Evolutionary conservation across 345 rosid species (phyloP).

Genomic region (Ailanthus altissimus): DNA sequence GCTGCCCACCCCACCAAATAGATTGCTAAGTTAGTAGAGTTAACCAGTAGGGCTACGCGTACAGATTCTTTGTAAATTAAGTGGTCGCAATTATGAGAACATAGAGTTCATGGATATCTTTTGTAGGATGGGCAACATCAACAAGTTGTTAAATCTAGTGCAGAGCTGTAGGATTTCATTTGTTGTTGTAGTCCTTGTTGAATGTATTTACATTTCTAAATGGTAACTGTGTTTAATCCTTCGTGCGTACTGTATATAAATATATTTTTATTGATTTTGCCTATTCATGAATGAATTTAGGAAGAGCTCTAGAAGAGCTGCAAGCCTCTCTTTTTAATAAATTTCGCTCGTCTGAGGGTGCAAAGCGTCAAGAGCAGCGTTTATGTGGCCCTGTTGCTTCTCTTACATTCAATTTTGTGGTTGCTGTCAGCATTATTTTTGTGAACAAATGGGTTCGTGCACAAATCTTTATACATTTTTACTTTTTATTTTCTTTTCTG

Average conservation of each 20-base stretch:
- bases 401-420: constrained; percentile 39
- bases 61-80: too few relatives aligned
- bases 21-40: too few relatives aligned
- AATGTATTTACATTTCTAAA: too few relatives aligned
- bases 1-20: too few relatives aligned
- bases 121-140: too few relatives aligned
- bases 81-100: too few relatives aligned
- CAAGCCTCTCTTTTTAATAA: constrained; percentile 43
- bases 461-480: background rate
- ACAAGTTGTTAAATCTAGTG: too few relatives aligned
- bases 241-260: too few relatives aligned
- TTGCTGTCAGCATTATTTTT: constrained; percentile 40
- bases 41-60: too few relatives aligned
- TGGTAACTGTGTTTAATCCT: too few relatives aligned
- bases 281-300: constrained; percentile 24
- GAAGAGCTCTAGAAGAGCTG: constrained; percentile 51
- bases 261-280: background rate
- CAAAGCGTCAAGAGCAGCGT: constrained; percentile 41
- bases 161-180: too few relatives aligned
- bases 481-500: background rate
- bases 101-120: background rate
- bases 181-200: too few relatives aligned
- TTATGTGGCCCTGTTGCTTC: constrained; percentile 33
- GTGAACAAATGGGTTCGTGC: constrained; percentile 78
- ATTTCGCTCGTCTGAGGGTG: constrained; percentile 33